phyloP scores from a whole-genome alignment of 371 early-diverging fungal genomes.

The Actinomortierella wolfii region DNA sequence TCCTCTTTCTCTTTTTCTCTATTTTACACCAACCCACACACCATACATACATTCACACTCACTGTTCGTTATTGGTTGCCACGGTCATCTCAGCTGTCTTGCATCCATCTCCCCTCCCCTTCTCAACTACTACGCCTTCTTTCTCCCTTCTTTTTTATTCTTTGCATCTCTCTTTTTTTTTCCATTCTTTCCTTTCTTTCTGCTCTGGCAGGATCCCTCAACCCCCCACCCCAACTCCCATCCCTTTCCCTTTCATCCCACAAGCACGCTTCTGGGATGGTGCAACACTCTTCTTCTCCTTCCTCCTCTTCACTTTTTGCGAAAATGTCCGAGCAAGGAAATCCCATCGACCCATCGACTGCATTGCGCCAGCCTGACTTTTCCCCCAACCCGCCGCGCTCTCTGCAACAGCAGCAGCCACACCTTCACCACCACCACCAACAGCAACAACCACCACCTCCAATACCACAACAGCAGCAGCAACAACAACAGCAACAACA shows the following conservation, averaged over 20 bases:
- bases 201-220: not conserved
- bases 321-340: no score
- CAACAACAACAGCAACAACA: conserved; percentile 11
- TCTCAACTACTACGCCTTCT: no score
- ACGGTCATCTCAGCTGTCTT: no score
- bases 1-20: not conserved
- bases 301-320: no score
- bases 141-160: not conserved
- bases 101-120: no score
- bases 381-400: conserved; percentile 35
- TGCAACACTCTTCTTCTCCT: no score
- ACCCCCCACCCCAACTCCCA: conserved; percentile 1
- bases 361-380: conserved; percentile 31
- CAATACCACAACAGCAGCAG: conserved; percentile 7
- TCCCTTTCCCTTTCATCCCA: not conserved
- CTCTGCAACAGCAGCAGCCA: conserved; percentile 23
- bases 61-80: no score
- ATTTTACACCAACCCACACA: no score
- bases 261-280: not conserved
- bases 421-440: conserved; percentile 28
- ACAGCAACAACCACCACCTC: conserved; percentile 10
- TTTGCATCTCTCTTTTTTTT: not conserved
- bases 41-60: no score
- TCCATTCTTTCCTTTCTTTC: not conserved
- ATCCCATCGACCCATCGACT: conserved; percentile 16